Percentiles rank a stretch among this genome's conserved stretches.
These are phyloP conservation scores for Gonapodya sp. DNA, from an alignment of 192 early-diverging fungal genomes.

Conservation along the genomic window DNA sequence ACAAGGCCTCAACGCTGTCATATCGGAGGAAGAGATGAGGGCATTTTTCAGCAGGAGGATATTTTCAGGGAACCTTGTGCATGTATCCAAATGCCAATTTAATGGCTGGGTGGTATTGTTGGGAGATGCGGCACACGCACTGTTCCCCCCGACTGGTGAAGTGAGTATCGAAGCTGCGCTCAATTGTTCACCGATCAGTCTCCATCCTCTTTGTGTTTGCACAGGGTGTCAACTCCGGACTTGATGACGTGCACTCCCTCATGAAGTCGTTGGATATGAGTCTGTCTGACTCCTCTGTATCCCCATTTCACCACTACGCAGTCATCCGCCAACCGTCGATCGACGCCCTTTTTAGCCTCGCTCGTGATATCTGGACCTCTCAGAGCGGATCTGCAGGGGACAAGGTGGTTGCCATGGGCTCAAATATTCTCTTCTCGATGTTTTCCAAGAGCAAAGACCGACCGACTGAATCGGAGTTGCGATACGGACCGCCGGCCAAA, in stretches of 20 bases:
- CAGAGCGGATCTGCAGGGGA: not conserved
- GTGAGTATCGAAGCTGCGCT: not conserved
- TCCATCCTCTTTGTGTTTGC: too few species aligned
- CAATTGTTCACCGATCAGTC: not conserved
- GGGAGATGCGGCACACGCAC: constrained; percentile 4
- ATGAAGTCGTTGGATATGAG: not conserved
- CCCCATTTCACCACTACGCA: not conserved
- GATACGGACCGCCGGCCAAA: not conserved
- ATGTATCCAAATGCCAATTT: not conserved
- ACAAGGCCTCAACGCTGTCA: not conserved
- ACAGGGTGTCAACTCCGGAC: not conserved
- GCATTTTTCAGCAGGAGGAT: not conserved
- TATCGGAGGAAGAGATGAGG: constrained; percentile 2
- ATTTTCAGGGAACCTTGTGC: not conserved
- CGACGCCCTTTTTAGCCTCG: not conserved
- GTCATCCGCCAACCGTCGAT: not conserved
- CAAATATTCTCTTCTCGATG: not conserved
- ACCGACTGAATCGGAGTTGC: not conserved
- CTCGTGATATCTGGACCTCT: not conserved
- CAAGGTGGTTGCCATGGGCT: not conserved
- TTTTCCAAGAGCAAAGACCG: not conserved
- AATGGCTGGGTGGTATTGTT: not conserved
- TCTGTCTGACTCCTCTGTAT: not conserved
- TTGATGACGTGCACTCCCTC: not conserved
- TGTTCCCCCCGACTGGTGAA: constrained; percentile 4